Base-by-base conservation (phyloP, 2,329 filamentous ascomycete species). In the Aspergillus pseudoviridinutans region DNA sequence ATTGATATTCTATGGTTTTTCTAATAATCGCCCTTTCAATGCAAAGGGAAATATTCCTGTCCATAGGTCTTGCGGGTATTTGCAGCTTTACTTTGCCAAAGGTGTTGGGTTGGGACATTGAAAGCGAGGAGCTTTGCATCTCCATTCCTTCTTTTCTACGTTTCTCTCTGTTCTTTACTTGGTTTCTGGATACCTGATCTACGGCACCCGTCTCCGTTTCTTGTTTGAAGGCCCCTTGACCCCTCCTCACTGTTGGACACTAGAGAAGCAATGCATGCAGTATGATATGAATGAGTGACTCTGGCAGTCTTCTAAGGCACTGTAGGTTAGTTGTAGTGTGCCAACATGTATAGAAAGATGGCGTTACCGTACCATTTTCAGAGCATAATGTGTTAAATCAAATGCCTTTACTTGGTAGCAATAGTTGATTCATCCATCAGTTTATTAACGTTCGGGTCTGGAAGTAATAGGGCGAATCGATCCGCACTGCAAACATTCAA, bases 111-210 rank as follows among this genome's bases (percentile, higher is more conserved):
- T 25, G 50, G 55, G 61, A 60, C 59, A 65, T 61, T 60, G 58
- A 62, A 56, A 51, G 51, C 62, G 53, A 53, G 59, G 51, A 55
- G 49, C 12, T 47, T 27, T 54, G 29, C 50, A 49, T 35, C 51
- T 56, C 54, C 41, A 58, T 61, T 59, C 57, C 50, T 54, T 59
- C 59, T 44, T 57, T 62, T 59, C 53, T 55, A 55, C 57, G 55
- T 58, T 49, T 49, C 54, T 51, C 52, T 62, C 50, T 52, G 57
- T 62, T 54, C 46, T 50, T 49, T 38, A 24, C 49, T 17, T 28
- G 22, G 12, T 56, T 61, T 56, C 60, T 63, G 62, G 59, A 65
- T 65, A 59, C 54, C 59, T 58, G 56, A 54, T 66, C 62, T 60
- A 59, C 55, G 55, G 53, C 60, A 56, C 59, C 55, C 65, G 64